Base-by-base conservation (phyloP, 371 early-diverging fungal species). In the Mortierella sp. region DNA sequence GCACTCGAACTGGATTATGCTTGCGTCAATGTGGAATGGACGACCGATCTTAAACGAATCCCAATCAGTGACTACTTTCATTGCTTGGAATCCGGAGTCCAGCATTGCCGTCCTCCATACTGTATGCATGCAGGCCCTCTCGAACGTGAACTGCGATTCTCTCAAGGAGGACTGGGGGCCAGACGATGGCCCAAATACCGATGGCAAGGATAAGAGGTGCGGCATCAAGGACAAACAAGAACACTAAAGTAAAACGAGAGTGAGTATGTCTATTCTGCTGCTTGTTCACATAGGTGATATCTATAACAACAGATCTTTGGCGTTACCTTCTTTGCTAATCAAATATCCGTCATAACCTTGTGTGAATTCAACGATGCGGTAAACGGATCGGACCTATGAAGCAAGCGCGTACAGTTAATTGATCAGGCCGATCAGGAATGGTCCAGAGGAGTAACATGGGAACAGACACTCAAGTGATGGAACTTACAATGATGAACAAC, bases 161-260 rank as follows among this genome's bases (percentile, higher is more conserved):
- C 8, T 51, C 75, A 16, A 82, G 73, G 8, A 72, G 60, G 12
- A 55, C 54, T 16, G 79, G 24, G 38, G 83, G 83, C 83, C 83
- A 82, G 60, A 78, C 16, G 21, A 82, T 63, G 3, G 83, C 72
- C 78, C 78, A 82, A 48, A 82, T 27, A 24, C 83, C 83, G 35
- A 78, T 82, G 16, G 83, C 83, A 32, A 82, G n/a, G 10, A 82
- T 70, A 48, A 82, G 78, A n/a, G 83, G 83, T 0, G 46, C 76
- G n/a, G 76, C 78, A 60, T 82, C 83, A 21, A 82, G 70, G 16
- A 75, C 44, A 72, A 82, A 78, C 48, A 82, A 12, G 74, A 32
- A 82, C 0, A 82, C 83, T 82, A 76, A 43, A n/a, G 54, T 35
- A 35, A 32, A 12, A 38, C 14, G 29, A 48, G 4, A 41, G 32